Base-by-base conservation (phyloP, 164 flowering plant species). In the Magnolia changhungtana region DNA sequence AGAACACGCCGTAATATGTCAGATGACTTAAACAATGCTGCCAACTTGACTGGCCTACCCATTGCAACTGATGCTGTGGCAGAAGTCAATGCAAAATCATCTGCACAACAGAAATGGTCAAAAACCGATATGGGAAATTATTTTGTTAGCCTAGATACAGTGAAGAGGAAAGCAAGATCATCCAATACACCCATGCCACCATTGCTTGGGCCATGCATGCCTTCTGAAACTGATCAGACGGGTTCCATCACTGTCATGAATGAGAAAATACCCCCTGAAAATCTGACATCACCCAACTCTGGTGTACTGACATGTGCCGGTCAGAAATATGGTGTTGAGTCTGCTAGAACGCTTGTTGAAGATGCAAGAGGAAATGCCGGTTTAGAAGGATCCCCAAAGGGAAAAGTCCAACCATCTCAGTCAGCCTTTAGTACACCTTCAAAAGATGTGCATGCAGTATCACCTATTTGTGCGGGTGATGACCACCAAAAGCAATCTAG, bases 391-490 rank as follows among this genome's bases (percentile, higher is more conserved):
- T 81, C 86, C 16, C 85, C 86, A 52, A 76, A 73, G 50, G 85
- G 73, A 29, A 79, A 21, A 71, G 45, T 58, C 58, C 77, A 82
- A 72, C 37, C 78, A 64, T 76, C 85, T 72, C 74, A 69, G 72
- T 80, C 85, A 71, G 79, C 76, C 19, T 85, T 84, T 84, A 69
- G 78, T 64, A 89, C 95, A 8, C 94, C 98, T 37, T 55, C 65
- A 61, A 82, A 75, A 67, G 82, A 83, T 23, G 45, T 55, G 27
- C 84, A 82, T 77, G 82, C 63, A 31, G 88, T 82, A 75, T 96
- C 99, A 37, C 98, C 99, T 50, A 75, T 92, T 81, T 91, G 94
- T 78, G 82, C 81, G 84, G 93, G 94, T 63, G 79, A 90, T 82
- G 96, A 85, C 50, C 87, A 86, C 80, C 83, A 79, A 67, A 84